phyloP scores from a whole-genome alignment of 2,329 filamentous ascomycete genomes.

The Elsinoe necatrix region DNA sequence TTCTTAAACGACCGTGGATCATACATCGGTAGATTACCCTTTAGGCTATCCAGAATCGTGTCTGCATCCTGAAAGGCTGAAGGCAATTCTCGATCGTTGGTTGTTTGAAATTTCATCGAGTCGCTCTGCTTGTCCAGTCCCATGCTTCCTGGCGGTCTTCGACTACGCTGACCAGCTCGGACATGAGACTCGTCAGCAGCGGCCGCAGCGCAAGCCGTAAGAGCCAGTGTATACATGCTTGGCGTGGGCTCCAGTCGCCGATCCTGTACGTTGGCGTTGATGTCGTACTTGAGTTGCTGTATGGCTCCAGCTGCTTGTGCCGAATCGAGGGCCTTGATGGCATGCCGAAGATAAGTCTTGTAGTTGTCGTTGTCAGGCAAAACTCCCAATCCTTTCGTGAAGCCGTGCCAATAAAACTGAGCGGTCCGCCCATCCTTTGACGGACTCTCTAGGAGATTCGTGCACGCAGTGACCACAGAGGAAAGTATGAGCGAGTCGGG shows the following conservation, averaged over 20 bases:
- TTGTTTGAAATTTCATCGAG: constrained; percentile 30
- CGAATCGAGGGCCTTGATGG: constrained; percentile 60
- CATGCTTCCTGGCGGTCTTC: background rate
- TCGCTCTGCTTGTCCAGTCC: constrained; percentile 32
- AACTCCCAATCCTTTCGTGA: constrained; percentile 56
- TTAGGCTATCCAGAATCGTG: constrained; percentile 58
- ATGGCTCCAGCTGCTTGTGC: constrained; percentile 53
- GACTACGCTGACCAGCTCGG: background rate
- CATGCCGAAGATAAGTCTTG: constrained; percentile 57
- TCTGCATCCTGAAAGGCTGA: constrained; percentile 50
- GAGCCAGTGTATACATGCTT: constrained; percentile 61
- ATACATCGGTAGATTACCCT: constrained; percentile 34
- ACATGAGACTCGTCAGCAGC: constrained; percentile 40
- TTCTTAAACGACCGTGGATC: constrained; percentile 46
- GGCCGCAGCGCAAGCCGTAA: constrained; percentile 61
- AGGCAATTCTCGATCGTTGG: no score
- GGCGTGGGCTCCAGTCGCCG: constrained; percentile 26
- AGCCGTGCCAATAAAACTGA: constrained; percentile 67
- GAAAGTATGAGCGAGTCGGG: constrained; percentile 47
- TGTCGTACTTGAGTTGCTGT: constrained; percentile 25
- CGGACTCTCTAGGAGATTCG: constrained; percentile 52
- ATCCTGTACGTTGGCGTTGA: constrained; percentile 17
- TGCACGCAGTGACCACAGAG: constrained; percentile 57
- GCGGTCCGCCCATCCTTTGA: constrained; percentile 42
- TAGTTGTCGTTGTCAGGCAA: constrained; percentile 65